phyloP scores from a whole-genome alignment of 2,329 filamentous ascomycete species.

The Paecilomyces niveus region DNA sequence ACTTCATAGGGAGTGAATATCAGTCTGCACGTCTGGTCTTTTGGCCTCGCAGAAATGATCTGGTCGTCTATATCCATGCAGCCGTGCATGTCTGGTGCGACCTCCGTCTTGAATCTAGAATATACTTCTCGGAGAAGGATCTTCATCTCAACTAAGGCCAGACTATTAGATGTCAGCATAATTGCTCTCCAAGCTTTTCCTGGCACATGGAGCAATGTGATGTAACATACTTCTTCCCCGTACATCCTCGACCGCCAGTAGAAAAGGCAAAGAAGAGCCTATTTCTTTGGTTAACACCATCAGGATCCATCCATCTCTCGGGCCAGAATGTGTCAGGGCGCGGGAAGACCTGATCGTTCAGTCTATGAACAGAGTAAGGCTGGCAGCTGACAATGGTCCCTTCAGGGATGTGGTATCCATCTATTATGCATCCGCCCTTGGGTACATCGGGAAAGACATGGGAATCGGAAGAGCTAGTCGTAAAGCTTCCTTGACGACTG shows the following conservation, averaged over 20 bases:
- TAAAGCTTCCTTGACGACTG: conserved; percentile 56
- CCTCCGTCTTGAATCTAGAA: conserved; percentile 46
- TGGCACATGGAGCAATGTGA: not conserved
- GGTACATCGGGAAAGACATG: conserved; percentile 41
- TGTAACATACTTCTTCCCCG: conserved; percentile 47
- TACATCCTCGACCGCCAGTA: conserved; percentile 57
- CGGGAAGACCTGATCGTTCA: conserved; percentile 21
- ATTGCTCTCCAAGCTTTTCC: not conserved
- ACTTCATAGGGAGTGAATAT: conserved; percentile 8
- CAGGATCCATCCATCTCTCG: conserved; percentile 22
- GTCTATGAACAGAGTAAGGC: conserved; percentile 30
- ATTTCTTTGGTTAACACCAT: not conserved
- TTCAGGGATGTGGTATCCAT: conserved; percentile 26
- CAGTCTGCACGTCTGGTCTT: conserved; percentile 53
- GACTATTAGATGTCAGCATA: conserved; percentile 24
- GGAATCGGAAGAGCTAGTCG: conserved; percentile 51
- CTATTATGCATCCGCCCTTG: conserved; percentile 32
- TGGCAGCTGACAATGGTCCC: conserved; percentile 33
- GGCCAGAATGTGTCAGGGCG: conserved; percentile 23
- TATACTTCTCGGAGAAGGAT: conserved; percentile 56
- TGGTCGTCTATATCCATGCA: conserved; percentile 61
- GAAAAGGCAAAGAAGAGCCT: conserved; percentile 58
- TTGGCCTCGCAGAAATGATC: conserved; percentile 58
- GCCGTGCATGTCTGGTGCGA: conserved; percentile 47
- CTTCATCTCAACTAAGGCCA: conserved; percentile 63